Conservation (phyloP, 225 moss, liverwort and hornwort genomes). For the Takakia lepidozioides region DNA sequence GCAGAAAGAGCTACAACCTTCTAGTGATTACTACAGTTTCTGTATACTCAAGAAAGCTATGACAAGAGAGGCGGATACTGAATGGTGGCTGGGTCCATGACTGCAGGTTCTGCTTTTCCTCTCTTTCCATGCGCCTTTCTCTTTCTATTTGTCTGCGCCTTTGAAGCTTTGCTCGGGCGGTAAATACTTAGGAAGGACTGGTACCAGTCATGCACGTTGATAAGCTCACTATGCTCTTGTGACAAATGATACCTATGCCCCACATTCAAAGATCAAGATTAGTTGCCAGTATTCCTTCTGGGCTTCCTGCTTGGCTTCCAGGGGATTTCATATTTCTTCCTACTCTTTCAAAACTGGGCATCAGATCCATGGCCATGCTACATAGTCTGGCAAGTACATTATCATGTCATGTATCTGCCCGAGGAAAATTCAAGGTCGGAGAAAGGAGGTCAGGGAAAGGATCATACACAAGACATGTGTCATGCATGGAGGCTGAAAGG, state of each 20-base stretch:
- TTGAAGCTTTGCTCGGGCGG: slow-evolving; percentile 26
- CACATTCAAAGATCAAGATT: neutral
- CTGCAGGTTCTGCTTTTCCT: slow-evolving; percentile 18
- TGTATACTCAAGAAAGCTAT: neutral
- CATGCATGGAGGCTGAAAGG: slow-evolving; percentile 67
- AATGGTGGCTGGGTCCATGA: slow-evolving; percentile 29
- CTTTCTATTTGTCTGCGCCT: slow-evolving; percentile 6
- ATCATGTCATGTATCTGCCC: too few relatives aligned
- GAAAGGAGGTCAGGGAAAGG: slow-evolving; percentile 2
- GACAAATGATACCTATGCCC: slow-evolving; percentile 57
- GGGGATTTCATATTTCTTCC: too few relatives aligned
- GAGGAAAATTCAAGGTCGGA: too few relatives aligned
- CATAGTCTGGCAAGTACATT: too few relatives aligned
- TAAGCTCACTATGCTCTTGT: slow-evolving; percentile 74
- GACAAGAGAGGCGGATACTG: slow-evolving; percentile 49
- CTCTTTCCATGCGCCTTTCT: slow-evolving; percentile 15
- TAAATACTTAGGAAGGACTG: slow-evolving; percentile 70
- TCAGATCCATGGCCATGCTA: too few relatives aligned
- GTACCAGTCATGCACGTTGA: slow-evolving; percentile 89
- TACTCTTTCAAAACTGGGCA: too few relatives aligned
- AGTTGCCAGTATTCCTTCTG: neutral
- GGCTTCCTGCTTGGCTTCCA: too few relatives aligned
- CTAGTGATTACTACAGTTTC: neutral
- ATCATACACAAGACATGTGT: slow-evolving; percentile 77
- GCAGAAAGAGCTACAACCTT: too few relatives aligned